Percentiles rank a stretch among this genome's conserved stretches.
These are phyloP conservation scores for Apiotrichum domesticum DNA, from an alignment of 1,284 basidiomycete species.

Conservation along the genomic window DNA sequence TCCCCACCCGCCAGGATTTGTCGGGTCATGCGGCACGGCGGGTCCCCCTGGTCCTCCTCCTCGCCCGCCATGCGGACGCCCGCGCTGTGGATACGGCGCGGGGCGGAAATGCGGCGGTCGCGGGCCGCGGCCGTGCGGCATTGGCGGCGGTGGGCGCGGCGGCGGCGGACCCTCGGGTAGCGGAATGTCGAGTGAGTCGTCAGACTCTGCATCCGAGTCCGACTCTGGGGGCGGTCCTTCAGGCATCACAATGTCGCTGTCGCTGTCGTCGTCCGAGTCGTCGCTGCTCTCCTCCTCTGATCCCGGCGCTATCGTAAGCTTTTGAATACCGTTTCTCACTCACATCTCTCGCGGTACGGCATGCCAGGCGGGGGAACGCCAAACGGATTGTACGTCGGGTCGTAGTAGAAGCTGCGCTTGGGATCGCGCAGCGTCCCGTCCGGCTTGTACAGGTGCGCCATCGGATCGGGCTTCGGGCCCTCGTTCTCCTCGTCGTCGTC, in stretches of 20 bases:
- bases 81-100: background rate
- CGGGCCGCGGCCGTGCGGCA: constrained; percentile 2
- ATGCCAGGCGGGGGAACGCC: constrained; percentile 92
- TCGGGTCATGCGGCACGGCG: background rate
- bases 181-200: constrained; percentile 48
- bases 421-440: constrained; percentile 76
- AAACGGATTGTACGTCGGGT: constrained; percentile 85
- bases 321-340: constrained; percentile 37
- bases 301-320: constrained; percentile 5
- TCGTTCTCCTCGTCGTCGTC: constrained; percentile 47
- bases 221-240: constrained; percentile 64
- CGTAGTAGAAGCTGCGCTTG: constrained; percentile 85
- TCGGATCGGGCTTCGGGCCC: constrained; percentile 13
- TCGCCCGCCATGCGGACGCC: background rate
- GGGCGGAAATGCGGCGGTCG: background rate
- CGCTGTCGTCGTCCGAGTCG: constrained; percentile 38
- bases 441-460: constrained; percentile 59
- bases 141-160: constrained; percentile 18
- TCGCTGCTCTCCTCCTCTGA: constrained; percentile 6
- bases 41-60: background rate
- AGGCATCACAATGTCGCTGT: constrained; percentile 81
- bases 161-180: constrained; percentile 49
- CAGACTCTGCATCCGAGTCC: constrained; percentile 24
- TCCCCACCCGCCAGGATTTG: constrained; percentile 9
- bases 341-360: constrained; percentile 82